Evolutionary conservation across 768 basidiomycete species (phyloP).

Genomic region (Xerocomellus intermedius): DNA sequence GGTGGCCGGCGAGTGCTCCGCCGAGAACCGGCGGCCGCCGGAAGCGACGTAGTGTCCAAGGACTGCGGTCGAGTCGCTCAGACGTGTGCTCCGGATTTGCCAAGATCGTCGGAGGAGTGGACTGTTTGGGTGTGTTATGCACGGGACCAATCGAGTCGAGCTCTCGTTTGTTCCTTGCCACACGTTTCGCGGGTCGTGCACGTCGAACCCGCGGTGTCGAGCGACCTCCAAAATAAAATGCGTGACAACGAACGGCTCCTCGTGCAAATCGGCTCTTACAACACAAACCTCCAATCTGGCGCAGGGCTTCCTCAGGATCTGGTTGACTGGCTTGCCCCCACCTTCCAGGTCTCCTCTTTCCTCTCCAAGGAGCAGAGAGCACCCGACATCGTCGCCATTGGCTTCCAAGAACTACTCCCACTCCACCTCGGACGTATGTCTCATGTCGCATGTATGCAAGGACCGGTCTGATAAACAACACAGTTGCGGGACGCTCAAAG

Average conservation of each 20-base stretch:
- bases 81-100: too few relatives aligned
- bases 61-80: too few relatives aligned
- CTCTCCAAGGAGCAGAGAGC: conserved; percentile 60
- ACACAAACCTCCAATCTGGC: conserved; percentile 84
- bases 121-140: too few relatives aligned
- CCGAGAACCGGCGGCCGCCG: too few relatives aligned
- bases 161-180: too few relatives aligned
- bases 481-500: conserved; percentile 78
- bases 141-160: not conserved
- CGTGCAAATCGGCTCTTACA: conserved; percentile 86
- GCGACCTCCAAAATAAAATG: conserved; percentile 1
- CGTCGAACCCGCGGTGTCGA: not conserved
- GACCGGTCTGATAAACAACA: conserved; percentile 2
- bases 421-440: conserved; percentile 81
- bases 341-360: conserved; percentile 71
- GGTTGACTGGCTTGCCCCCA: conserved; percentile 89
- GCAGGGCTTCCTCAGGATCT: conserved; percentile 77
- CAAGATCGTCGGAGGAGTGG: too few relatives aligned
- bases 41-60: too few relatives aligned
- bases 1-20: too few relatives aligned
- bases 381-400: conserved; percentile 87
- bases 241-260: conserved; percentile 38
- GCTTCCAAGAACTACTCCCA: conserved; percentile 91
- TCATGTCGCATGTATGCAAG: not conserved
- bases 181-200: too few relatives aligned